These are phyloP conservation scores for Heliosperma pusillum DNA, from an alignment of 148 eudicot genomes.

Conservation along the genomic window DNA sequence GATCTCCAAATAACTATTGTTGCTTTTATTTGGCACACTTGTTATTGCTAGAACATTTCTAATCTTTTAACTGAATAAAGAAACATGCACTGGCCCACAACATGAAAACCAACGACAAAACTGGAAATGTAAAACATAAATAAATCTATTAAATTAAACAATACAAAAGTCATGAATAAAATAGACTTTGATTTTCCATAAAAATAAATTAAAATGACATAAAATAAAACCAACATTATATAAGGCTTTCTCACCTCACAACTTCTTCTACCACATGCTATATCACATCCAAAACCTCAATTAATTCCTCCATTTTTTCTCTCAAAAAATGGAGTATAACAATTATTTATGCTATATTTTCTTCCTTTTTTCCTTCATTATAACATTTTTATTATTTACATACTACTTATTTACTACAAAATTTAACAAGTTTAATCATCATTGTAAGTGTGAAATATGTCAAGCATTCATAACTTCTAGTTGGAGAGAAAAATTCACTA, in stretches of 20 bases:
- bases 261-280: neutral
- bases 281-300: neutral
- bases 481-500: conserved; percentile 39
- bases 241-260: conserved; percentile 9
- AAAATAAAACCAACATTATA: conserved; percentile 17
- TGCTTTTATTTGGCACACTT: neutral
- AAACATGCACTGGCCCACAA: neutral
- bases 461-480: conserved; percentile 31
- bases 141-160: too few relatives aligned
- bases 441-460: conserved; percentile 49
- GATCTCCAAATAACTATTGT: neutral
- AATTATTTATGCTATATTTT: neutral
- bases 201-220: neutral
- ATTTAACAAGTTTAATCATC: conserved; percentile 9
- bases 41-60: neutral
- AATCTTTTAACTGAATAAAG: neutral
- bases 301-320: neutral
- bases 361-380: conserved; percentile 4
- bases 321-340: conserved; percentile 14
- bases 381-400: conserved; percentile 15
- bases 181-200: neutral
- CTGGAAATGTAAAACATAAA: neutral
- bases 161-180: neutral
- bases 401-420: conserved; percentile 2
- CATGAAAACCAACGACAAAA: neutral